A percentile compares a stretch with the other conserved stretches of the same genome.
Conservation (phyloP, 129 eudicot genomes). For the Silybum marianum region DNA sequence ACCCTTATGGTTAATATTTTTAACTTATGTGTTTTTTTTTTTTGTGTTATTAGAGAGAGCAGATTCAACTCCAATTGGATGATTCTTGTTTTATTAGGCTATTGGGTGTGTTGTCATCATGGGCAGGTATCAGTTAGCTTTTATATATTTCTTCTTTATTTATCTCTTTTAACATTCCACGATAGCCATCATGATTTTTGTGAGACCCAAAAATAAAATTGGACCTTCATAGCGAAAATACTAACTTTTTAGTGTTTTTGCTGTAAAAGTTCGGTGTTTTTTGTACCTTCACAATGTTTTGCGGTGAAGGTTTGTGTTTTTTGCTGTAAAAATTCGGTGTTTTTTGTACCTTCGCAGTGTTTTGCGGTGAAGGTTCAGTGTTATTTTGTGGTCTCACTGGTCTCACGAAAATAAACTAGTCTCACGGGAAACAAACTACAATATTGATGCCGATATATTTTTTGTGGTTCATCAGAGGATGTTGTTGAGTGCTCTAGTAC, state of each 20-base stretch:
- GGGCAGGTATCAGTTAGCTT: conserved; percentile 58
- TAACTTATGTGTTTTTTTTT: conserved; percentile 8
- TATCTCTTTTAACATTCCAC: not conserved
- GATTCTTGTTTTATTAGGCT: conserved; percentile 53
- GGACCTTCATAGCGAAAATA: not conserved
- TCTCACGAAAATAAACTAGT: not conserved
- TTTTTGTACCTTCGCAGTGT: not conserved
- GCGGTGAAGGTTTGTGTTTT: too few relatives aligned
- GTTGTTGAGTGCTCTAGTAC: conserved; percentile 45
- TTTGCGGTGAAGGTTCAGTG: not conserved
- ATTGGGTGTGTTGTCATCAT: conserved; percentile 51
- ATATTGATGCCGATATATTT: not conserved
- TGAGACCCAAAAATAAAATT: not conserved
- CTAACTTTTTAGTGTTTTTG: not conserved
- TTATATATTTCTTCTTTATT: not conserved
- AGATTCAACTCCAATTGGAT: conserved; percentile 48
- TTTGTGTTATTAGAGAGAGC: conserved; percentile 46
- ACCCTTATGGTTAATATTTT: not conserved
- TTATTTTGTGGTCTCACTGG: not conserved
- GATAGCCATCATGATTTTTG: not conserved
- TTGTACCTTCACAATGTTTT: not conserved
- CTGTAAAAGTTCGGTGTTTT: not conserved
- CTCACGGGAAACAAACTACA: not conserved
- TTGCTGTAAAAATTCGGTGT: not conserved
- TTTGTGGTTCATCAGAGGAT: conserved; percentile 41